Percentiles rank a stretch among this genome's conserved stretches.
Conservation (phyloP, 129 eudicot genomes). For the Flaveria linearis region DNA sequence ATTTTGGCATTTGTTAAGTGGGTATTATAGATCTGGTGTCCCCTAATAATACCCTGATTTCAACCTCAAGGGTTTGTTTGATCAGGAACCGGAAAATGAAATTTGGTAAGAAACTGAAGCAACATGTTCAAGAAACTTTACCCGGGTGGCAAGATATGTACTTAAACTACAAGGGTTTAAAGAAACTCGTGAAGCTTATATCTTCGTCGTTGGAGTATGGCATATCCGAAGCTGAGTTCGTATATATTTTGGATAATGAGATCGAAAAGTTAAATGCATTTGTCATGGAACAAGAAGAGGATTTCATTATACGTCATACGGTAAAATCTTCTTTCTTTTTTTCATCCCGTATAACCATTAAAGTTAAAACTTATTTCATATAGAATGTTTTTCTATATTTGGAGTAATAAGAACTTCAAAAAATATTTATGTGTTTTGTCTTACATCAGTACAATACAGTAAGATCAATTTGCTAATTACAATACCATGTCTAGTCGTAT, state of each 20-base stretch:
- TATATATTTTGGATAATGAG: constrained; percentile 67
- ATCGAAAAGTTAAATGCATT: constrained; percentile 78
- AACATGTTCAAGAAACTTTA: constrained; percentile 69
- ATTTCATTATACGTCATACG: constrained; percentile 82
- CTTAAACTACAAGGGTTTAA: constrained; percentile 71
- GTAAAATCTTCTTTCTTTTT: constrained; percentile 23
- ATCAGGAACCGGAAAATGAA: constrained; percentile 46
- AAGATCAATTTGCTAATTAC: constrained; percentile 1
- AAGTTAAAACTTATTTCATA: not conserved
- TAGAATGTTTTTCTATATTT: not conserved
- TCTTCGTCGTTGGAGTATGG: constrained; percentile 51
- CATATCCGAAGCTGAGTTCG: constrained; percentile 60
- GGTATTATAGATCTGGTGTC: constrained; percentile 24
- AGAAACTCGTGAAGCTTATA: constrained; percentile 60
- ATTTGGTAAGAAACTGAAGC: constrained; percentile 81
- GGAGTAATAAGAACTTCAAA: not conserved
- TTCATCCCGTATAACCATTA: not conserved
- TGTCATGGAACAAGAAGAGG: constrained; percentile 91
- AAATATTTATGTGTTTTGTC: not conserved
- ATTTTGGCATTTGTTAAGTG: constrained; percentile 12
- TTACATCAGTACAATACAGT: not conserved
- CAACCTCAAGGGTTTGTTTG: not conserved
- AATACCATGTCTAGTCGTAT: not conserved
- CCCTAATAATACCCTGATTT: not conserved
- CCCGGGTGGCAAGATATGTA: constrained; percentile 83